These are phyloP conservation scores for Pestalotiopsis sp. DNA, from an alignment of 2,329 filamentous ascomycete genomes.

Conservation along the genomic window DNA sequence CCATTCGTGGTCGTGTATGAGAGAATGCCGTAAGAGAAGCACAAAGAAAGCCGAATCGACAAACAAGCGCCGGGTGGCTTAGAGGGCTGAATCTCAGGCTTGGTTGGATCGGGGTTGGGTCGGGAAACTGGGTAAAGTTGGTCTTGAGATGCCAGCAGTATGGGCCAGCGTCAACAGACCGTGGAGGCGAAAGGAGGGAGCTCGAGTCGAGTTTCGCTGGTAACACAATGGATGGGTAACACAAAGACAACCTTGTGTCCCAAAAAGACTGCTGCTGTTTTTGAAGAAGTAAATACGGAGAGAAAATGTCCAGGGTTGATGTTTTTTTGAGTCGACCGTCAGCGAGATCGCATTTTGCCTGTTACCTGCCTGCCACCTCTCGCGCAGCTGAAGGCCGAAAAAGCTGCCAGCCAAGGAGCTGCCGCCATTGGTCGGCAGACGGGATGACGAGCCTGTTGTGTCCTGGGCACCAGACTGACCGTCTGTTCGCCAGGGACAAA, in stretches of 20 bases:
- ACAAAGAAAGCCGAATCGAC: constrained; percentile 10
- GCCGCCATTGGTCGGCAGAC: no score
- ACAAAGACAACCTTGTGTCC: background rate
- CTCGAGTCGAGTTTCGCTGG: background rate
- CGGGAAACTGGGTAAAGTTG: background rate
- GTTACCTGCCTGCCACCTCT: background rate
- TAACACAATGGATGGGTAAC: background rate
- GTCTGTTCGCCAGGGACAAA: background rate
- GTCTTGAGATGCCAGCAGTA: background rate
- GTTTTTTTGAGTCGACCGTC: constrained; percentile 3
- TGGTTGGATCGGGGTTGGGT: background rate
- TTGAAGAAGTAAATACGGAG: constrained; percentile 7
- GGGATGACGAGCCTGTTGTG: background rate
- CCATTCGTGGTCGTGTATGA: constrained; percentile 6
- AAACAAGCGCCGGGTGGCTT: constrained; percentile 6
- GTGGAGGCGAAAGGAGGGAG: background rate
- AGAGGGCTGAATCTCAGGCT: constrained; percentile 4
- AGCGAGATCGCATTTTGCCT: constrained; percentile 8
- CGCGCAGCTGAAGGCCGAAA: background rate
- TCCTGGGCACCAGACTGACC: background rate
- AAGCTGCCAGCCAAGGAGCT: background rate
- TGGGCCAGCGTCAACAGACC: background rate
- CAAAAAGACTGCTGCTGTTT: background rate
- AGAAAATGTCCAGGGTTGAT: background rate
- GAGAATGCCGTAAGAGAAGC: constrained; percentile 1